These are phyloP conservation scores for Kernera saxatilis DNA, from an alignment of 345 rosid genomes.

Conservation along the genomic window DNA sequence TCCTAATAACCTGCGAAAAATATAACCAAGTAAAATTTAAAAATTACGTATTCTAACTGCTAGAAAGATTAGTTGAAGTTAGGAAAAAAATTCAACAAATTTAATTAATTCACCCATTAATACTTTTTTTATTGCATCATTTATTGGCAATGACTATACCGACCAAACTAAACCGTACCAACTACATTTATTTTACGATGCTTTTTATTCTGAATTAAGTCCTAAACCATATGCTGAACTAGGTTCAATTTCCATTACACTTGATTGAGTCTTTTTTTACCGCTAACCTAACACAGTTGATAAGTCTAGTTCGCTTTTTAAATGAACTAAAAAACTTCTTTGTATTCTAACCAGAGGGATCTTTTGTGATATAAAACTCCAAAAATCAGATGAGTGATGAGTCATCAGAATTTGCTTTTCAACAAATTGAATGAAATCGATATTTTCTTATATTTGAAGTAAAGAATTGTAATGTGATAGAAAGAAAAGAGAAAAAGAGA, in stretches of 20 bases:
- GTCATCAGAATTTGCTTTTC: constrained; percentile 21
- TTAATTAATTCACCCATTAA: not conserved
- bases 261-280: no score
- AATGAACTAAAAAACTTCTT: no score
- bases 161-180: constrained; percentile 4
- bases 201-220: not conserved
- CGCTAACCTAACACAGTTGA: no score
- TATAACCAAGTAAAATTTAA: not conserved
- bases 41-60: not conserved
- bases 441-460: constrained; percentile 12
- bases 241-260: no score
- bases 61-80: not conserved
- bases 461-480: constrained; percentile 10
- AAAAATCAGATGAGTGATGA: constrained; percentile 4
- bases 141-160: not conserved
- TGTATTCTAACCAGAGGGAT: not conserved
- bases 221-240: no score
- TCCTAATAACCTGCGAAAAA: not conserved
- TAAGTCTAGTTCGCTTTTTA: no score
- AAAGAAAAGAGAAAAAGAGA: constrained; percentile 14
- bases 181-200: constrained; percentile 2
- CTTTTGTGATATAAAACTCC: not conserved
- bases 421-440: constrained; percentile 4
- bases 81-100: not conserved
- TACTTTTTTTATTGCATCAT: not conserved